These are phyloP conservation scores for Camelina hispida DNA, from an alignment of 345 rosid species.

Conservation along the genomic window DNA sequence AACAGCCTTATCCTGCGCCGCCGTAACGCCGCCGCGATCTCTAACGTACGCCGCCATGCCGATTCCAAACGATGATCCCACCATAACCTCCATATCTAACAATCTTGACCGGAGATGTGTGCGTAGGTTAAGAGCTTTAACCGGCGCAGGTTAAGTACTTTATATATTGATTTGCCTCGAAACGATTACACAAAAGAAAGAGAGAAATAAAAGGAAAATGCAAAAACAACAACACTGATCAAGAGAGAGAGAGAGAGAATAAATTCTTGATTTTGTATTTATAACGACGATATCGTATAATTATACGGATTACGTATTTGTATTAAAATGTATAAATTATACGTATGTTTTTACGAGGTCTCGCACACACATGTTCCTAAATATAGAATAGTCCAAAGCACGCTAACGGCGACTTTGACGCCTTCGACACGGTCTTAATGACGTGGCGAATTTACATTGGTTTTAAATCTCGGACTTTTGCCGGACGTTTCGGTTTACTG, in stretches of 20 bases:
- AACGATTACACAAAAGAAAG: background rate
- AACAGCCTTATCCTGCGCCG: constrained; percentile 45
- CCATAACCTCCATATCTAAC: constrained; percentile 59
- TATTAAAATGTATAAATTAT: background rate
- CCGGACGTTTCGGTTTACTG: constrained; percentile 31
- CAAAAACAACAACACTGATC: constrained; percentile 25
- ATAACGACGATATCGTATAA: constrained; percentile 32
- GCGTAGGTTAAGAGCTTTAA: constrained; percentile 31
- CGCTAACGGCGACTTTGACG: constrained; percentile 42
- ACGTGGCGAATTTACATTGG: constrained; percentile 10
- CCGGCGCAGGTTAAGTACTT: constrained; percentile 18
- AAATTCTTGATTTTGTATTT: constrained; percentile 26
- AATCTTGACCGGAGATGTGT: background rate
- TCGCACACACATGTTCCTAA: constrained; percentile 21
- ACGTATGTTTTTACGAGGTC: constrained; percentile 10
- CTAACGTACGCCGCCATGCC: constrained; percentile 50
- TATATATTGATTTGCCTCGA: too few relatives aligned
- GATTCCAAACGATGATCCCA: constrained; percentile 54
- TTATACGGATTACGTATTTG: constrained; percentile 22
- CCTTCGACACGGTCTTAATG: constrained; percentile 33
- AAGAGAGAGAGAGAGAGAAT: constrained; percentile 32
- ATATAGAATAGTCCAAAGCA: constrained; percentile 35
- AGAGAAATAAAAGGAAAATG: background rate
- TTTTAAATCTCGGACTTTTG: background rate
- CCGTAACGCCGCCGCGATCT: constrained; percentile 45